Evolutionary conservation across 1,284 basidiomycete species (phyloP), one percentile per base, ranked within the genome.

Genomic region (Garcileccinum viscosum): DNA sequence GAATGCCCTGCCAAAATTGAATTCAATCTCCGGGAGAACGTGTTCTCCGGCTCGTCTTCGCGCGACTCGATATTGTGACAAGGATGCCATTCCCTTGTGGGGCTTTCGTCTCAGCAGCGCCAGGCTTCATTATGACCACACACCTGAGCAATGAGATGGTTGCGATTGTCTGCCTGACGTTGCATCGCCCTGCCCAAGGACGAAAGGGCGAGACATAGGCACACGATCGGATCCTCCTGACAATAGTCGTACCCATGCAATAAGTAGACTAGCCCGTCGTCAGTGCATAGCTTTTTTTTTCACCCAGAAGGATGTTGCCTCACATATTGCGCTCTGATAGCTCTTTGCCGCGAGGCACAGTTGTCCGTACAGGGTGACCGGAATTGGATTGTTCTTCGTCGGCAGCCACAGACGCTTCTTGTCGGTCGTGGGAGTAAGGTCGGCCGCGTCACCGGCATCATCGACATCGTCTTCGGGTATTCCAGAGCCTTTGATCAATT

Each of bases 131-230:
- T 17, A 9, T 15, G 32, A 1, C 44, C 24, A 75, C 50, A 61
- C 62, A 92, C 93, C 82, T 95, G 93, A 32, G 89, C 85, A 61
- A 96, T 86, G 64, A 95, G 88, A 78, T 97, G 95, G 76, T 98
- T 93, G 61, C 96, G 84, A 78, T 99, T 99, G 81, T 99, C 97
- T 8, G 93, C 92, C 78, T 98, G 96, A 14, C 97, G 88, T 74
- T 97, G 95, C 89, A 95, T 95, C 0, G 95, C 92, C 44, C 97
- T 88, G 12, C 95, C 94, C 42, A 97, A 84, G 59, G 94, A 98
- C 0, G 95, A 92, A 47, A 96, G 90, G 0, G 92, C 93, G 8
- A 97, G 85, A 42, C 87, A 90, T 19, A 99, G 83, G 76, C 93
- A 96, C 24, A 98, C 85, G 78, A 98, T 85, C 0, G 96, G 93